Conservation (phyloP, 2,329 filamentous ascomycete genomes). For the Xylaria sp. region DNA sequence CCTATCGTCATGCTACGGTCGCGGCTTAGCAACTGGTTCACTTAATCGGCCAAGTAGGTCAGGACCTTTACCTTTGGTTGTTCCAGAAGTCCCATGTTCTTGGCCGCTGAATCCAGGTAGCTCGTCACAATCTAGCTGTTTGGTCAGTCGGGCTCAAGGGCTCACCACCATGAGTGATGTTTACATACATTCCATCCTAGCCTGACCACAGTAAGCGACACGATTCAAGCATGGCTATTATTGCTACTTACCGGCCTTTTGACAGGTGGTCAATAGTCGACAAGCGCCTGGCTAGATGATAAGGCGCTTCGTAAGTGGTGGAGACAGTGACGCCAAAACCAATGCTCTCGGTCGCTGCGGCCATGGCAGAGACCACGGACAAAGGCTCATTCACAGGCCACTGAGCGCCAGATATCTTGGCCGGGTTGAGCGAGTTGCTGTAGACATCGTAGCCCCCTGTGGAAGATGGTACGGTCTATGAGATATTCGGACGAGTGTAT, state of each 20-base stretch:
- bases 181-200: conserved; percentile 62
- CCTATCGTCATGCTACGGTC: conserved; percentile 68
- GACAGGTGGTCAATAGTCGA: conserved; percentile 76
- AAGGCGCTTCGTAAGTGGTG: conserved; percentile 78
- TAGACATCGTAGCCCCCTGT: conserved; percentile 76
- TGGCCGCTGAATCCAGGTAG: conserved; percentile 76
- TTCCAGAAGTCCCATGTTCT: conserved; percentile 69
- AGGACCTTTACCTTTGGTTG: conserved; percentile 57
- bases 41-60: conserved; percentile 20
- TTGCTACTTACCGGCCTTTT: conserved; percentile 62
- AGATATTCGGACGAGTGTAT: conserved; percentile 19
- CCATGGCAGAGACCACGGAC: conserved; percentile 74
- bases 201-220: conserved; percentile 46
- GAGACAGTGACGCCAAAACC: conserved; percentile 77
- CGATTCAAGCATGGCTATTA: not conserved
- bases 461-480: conserved; percentile 11
- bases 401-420: conserved; percentile 71
- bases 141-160: conserved; percentile 14
- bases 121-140: conserved; percentile 73
- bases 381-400: conserved; percentile 79
- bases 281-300: conserved; percentile 72
- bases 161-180: conserved; percentile 28
- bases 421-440: conserved; percentile 67
- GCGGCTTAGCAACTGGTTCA: conserved; percentile 18
- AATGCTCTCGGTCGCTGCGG: conserved; percentile 73